Evolutionary conservation across 2,329 filamentous ascomycete species (phyloP), one percentile per base, ranked within the genome.

Genomic region (Tolypocladium endophyticum): DNA sequence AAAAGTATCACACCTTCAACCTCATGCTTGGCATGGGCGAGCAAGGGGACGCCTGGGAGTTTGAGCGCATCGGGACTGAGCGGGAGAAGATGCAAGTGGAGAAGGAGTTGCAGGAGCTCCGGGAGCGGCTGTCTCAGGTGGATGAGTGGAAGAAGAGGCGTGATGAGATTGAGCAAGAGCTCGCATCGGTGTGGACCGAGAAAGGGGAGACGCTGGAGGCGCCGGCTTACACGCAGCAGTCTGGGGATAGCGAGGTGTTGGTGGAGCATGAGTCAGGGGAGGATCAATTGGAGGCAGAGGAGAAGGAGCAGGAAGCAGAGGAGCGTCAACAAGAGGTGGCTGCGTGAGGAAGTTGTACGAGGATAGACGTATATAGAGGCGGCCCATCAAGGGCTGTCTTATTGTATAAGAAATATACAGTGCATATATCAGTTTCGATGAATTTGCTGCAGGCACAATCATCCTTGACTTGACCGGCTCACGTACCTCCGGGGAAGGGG

Each of bases 1-100:
- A 97, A 74, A 92, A 93, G 69, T 97, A 97, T 70, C 94, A 99
- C 76, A 92, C 87, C 0, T 97, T 87, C 74, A 96, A 95, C 66
- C 85, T 99, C 12, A 87, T 87, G 3, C 84, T 99, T 5, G 92
- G 92, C 35, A 77, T 89, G 61, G 93, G 92, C 57, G 85, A 89
- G 20, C 82, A 86, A 57, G 90, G 88, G n/a, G 87, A 90, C 59
- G 88, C 89, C 68, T 97, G 94, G 91, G 88, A 93, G 65, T 89
- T 96, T 72, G 89, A 97, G 72, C 86, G 90, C 60, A 97, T 99
- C 65, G 94, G 94, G 60, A 97, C 92, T 0, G 90, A 92, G 70
- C 85, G 88, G 61, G 94, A 99, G 78, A 96, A 97, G 77, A 86
- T 92, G 72, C 89, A 90, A 28, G 92, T 97, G 9, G 92, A 97